Base-by-base conservation (phyloP, 441 rosid species). In the Melastoma candidum region DNA sequence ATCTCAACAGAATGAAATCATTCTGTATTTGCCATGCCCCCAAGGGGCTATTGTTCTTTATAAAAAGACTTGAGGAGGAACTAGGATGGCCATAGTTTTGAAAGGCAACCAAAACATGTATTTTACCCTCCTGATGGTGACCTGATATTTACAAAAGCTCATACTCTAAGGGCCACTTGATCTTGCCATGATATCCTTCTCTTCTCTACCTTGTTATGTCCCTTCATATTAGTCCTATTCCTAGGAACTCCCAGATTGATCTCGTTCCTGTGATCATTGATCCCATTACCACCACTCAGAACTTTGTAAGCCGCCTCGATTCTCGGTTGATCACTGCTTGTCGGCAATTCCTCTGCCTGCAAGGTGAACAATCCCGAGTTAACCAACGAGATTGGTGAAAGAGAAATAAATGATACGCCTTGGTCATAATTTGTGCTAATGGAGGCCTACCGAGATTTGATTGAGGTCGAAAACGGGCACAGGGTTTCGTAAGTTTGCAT, bases 81-180 rank as follows among this genome's bases (percentile, higher is more conserved):
- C 41, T 32, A 32, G 8, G 8, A 32, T 8, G 22, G 22, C 22
- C 22, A 17, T 17, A 17, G 22, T 17, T 0, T 17, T 17, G 22
- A 17, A 17, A 17, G 22, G 22, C 22, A 17, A 17, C 22, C 22
- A 17, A 17, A 32, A 4, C 41, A 32, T 32, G 8, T 32, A 4
- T 8, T 2, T 32, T 8, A 32, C 8, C 1, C 41, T 4, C 41
- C 5, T 32, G 5, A 6, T 32, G 41, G 22, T 32, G 41, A 4
- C 41, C 41, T 32, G 41, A 32, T 32, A 48, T 26, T 48, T 47
- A 47, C 26, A 48, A 14, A 22, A 17, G 22, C 51, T 48, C 50
- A 47, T 47, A 47, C 50, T 47, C 17, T 47, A n/a, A 47, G 25
- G 17, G 26, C 51, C 51, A 13, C 51, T 26, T 48, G 51, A 14